phyloP scores from a whole-genome alignment of 495 filamentous ascomycete genomes.

The Margaritispora aquatica region DNA sequence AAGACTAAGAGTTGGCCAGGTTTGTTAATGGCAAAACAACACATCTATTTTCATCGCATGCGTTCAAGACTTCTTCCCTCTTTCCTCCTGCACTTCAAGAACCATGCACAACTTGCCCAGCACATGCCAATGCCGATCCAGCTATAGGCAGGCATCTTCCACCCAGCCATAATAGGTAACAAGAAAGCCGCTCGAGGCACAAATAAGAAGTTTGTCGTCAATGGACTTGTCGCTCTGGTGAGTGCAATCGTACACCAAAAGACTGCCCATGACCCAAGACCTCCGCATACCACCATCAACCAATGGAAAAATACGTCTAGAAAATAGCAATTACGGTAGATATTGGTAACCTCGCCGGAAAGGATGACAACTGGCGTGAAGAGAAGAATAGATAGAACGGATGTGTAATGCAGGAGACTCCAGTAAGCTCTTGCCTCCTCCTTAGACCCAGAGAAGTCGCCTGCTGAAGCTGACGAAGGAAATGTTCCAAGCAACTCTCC shows the following conservation, averaged over 20 bases:
- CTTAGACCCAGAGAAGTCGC: conserved; percentile 25
- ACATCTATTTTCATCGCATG: conserved; percentile 16
- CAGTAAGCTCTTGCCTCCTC: conserved; percentile 41
- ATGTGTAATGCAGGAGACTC: conserved; percentile 43
- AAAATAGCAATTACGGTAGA: conserved; percentile 43
- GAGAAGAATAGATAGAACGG: conserved; percentile 38
- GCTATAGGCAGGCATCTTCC: conserved; percentile 31
- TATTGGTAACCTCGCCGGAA: conserved; percentile 38
- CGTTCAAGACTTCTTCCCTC: conserved; percentile 22
- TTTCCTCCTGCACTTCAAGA: conserved; percentile 33
- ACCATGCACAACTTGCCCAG: conserved; percentile 42
- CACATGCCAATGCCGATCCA: conserved; percentile 42
- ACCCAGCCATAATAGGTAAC: conserved; percentile 30
- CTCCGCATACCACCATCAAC: conserved; percentile 28
- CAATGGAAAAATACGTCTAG: conserved; percentile 32
- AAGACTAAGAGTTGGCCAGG: too few relatives aligned
- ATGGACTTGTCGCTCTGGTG: conserved; percentile 34
- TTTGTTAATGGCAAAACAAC: too few relatives aligned
- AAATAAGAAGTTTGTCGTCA: conserved; percentile 34
- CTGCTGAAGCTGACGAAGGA: not conserved
- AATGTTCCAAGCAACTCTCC: conserved; percentile 18
- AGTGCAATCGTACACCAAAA: conserved; percentile 34
- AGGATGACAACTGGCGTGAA: conserved; percentile 40
- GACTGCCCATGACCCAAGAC: conserved; percentile 27
- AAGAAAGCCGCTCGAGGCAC: conserved; percentile 33